phyloP scores from a whole-genome alignment of 768 basidiomycete genomes.

The Pleurotus giganteus region DNA sequence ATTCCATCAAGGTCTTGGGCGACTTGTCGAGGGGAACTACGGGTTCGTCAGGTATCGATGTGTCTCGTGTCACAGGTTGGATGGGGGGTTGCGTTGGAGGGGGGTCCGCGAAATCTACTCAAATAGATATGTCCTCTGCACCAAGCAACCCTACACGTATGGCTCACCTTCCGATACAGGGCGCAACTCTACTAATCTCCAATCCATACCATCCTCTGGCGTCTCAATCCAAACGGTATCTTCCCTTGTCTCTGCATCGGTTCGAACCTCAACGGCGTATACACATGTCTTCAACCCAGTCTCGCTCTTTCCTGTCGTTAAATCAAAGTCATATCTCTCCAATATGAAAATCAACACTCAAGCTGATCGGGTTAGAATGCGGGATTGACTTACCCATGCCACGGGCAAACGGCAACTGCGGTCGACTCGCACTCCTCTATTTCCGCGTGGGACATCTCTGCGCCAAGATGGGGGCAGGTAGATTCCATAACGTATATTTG shows the following conservation, averaged over 20 bases:
- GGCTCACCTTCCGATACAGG: constrained; percentile 66
- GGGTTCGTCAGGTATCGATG: constrained; percentile 29
- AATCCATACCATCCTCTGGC: constrained; percentile 50
- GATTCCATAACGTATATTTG: constrained; percentile 82
- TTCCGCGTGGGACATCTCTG: constrained; percentile 77
- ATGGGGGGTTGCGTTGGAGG: constrained; percentile 35
- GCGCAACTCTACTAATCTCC: constrained; percentile 64
- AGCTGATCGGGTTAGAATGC: no score
- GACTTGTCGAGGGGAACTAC: constrained; percentile 46
- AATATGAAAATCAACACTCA: not conserved
- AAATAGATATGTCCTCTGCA: not conserved
- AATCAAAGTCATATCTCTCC: constrained; percentile 69
- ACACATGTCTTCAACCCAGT: constrained; percentile 70
- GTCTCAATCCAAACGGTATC: constrained; percentile 60
- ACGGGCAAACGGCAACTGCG: constrained; percentile 69
- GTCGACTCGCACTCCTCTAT: constrained; percentile 67
- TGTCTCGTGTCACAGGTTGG: constrained; percentile 6
- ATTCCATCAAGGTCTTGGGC: constrained; percentile 72
- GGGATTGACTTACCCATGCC: constrained; percentile 59
- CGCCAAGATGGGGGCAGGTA: constrained; percentile 77
- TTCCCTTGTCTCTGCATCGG: constrained; percentile 31
- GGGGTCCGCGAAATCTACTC: constrained; percentile 65
- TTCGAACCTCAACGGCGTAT: constrained; percentile 53
- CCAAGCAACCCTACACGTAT: not conserved
- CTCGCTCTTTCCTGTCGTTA: constrained; percentile 68